Base-by-base conservation (phyloP, 495 filamentous ascomycete species). In the Hyaloscypha finlandica region DNA sequence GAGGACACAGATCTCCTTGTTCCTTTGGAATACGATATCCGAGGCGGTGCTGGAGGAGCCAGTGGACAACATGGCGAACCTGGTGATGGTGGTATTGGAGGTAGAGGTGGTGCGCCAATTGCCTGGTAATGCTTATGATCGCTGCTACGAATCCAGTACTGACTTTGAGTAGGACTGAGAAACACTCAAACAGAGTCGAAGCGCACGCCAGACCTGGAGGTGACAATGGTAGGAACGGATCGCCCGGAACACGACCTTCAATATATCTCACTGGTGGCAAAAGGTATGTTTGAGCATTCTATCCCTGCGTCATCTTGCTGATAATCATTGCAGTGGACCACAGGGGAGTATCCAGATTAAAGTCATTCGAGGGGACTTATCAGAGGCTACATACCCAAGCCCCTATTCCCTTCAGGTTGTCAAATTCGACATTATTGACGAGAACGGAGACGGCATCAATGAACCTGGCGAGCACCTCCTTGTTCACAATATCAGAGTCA, bases 401-500 rank as follows among this genome's bases (percentile, higher is more conserved):
- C 73, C 70, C 12, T 82, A 80, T 52, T 71, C 68, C 16, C 67
- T 82, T 16, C 70, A 65, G 6, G 70, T 83, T 12, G 68, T 71
- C 9, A 73, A 71, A 33, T 83, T 81, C 63, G 77, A 81, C 53
- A 66, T 82, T 22, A 70, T 73, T 9, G 80, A 83, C 59, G 79
- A 82, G 52, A 81, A 80, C 61, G 73, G 74, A 22, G 80, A 82
- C 55, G 73, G 74, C n/a, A 77, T 83, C 60, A 78, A 78, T 65
- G 80, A 82, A 60, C 80, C 80, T 1, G 80, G 80, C 3, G 80
- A 83, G 64, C 73, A 79, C 64, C 61, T 82, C 8, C 72, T 75
- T 9, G 64, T 83, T 37, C 72, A 74, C 51, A 78, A 78, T 57
- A 78, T 83, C 39, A 68, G 69, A 20, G 74, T 83, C 6, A 70